A percentile compares a stretch with the other conserved stretches of the same genome.
Evolutionary conservation across 805 yeast genomes (phyloP).

Genomic region (Yamadazyma endophytica): DNA sequence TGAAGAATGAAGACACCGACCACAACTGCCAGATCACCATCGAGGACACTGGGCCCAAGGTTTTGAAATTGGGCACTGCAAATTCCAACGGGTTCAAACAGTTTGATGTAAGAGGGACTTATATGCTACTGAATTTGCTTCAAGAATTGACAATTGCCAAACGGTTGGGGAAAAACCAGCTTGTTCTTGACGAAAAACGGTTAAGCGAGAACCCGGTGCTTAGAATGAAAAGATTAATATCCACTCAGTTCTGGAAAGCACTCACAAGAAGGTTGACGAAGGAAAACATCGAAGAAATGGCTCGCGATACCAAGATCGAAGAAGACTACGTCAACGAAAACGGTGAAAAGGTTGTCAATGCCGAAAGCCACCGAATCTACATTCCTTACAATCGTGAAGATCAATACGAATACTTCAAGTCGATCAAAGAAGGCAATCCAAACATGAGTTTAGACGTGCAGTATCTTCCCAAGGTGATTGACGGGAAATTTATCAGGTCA

Average conservation of each 20-base stretch:
- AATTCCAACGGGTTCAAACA: constrained; percentile 78
- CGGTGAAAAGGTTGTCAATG: constrained; percentile 30
- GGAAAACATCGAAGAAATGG: constrained; percentile 61
- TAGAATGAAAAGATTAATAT: constrained; percentile 67
- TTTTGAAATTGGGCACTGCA: constrained; percentile 49
- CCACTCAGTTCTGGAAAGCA: constrained; percentile 75
- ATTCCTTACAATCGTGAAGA: constrained; percentile 67
- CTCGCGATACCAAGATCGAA: constrained; percentile 71
- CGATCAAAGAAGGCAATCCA: constrained; percentile 52
- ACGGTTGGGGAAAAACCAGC: constrained; percentile 70
- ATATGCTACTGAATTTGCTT: constrained; percentile 78
- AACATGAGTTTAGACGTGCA: constrained; percentile 65
- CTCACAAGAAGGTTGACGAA: constrained; percentile 69
- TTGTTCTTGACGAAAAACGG: constrained; percentile 77
- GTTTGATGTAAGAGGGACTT: constrained; percentile 78
- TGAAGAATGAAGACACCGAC: constrained; percentile 82
- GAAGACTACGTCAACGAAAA: constrained; percentile 38
- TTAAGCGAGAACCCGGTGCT: constrained; percentile 84
- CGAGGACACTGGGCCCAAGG: constrained; percentile 30
- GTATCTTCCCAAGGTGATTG: constrained; percentile 68
- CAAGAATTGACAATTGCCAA: constrained; percentile 89
- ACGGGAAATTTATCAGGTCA: constrained; percentile 73
- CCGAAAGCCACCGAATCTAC: constrained; percentile 70
- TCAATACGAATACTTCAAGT: constrained; percentile 64
- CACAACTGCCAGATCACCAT: constrained; percentile 61